These are phyloP conservation scores for Moesziomyces sp. DNA, from an alignment of 1,284 basidiomycete species.

Conservation along the genomic window DNA sequence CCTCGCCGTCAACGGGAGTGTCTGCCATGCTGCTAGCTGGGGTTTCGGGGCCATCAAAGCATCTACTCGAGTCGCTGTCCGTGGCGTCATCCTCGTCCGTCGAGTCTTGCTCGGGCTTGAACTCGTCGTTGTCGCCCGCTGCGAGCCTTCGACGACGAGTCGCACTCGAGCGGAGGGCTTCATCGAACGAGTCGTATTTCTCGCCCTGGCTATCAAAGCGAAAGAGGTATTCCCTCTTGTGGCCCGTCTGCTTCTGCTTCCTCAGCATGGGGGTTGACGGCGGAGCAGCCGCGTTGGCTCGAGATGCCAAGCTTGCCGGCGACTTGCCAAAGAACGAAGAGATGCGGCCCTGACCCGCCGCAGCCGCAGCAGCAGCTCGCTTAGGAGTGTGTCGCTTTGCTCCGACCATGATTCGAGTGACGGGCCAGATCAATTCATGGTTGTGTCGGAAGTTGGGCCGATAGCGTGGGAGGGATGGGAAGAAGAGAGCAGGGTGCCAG, in stretches of 20 bases:
- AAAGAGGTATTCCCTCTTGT: too few species aligned
- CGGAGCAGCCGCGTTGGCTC: conserved; percentile 4
- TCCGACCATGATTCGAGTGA: not conserved
- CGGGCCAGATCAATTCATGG: too few species aligned
- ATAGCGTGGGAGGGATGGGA: too few species aligned
- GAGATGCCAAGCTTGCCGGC: conserved; percentile 9
- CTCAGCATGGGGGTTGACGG: not conserved
- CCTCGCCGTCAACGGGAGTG: conserved; percentile 32
- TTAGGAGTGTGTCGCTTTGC: conserved; percentile 23
- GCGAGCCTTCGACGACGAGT: conserved; percentile 7
- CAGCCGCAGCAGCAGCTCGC: conserved; percentile 4
- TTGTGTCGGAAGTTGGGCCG: too few species aligned
- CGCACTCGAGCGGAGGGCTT: too few species aligned
- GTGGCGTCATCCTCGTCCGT: conserved; percentile 15
- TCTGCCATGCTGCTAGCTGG: conserved; percentile 28
- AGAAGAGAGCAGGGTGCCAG: too few species aligned
- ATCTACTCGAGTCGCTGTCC: conserved; percentile 9
- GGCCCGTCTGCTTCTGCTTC: too few species aligned
- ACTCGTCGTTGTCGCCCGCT: conserved; percentile 21
- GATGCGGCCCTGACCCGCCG: conserved; percentile 29
- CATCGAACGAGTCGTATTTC: too few species aligned
- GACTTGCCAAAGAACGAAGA: conserved; percentile 28
- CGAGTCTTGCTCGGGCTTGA: conserved; percentile 20
- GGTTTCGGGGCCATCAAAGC: conserved; percentile 6
- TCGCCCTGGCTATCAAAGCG: too few species aligned